A percentile compares a stretch with the other conserved stretches of the same genome.
These are phyloP conservation scores for Zygotorulaspora florentina DNA, from an alignment of 805 yeast genomes.

Conservation along the genomic window DNA sequence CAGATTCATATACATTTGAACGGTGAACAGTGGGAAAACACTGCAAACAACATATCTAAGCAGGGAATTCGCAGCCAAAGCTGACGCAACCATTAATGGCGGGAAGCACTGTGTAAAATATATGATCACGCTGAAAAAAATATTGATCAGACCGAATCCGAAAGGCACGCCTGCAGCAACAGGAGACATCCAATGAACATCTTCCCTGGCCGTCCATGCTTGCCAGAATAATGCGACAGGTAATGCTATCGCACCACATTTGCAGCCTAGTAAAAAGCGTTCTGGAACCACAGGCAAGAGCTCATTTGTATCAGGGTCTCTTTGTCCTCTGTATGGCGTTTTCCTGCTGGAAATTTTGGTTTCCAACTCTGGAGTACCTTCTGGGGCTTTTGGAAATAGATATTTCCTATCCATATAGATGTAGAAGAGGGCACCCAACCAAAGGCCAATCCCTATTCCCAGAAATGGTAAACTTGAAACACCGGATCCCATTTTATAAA, in stretches of 20 bases:
- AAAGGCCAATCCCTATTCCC: constrained; percentile 66
- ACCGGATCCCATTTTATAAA: constrained; percentile 55
- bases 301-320: constrained; percentile 47
- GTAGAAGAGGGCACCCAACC: constrained; percentile 51
- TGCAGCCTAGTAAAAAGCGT: constrained; percentile 52
- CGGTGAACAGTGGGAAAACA: constrained; percentile 79
- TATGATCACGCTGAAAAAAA: constrained; percentile 65
- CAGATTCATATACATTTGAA: constrained; percentile 73
- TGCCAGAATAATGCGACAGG: constrained; percentile 75
- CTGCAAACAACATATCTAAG: constrained; percentile 71
- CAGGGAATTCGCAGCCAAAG: constrained; percentile 82
- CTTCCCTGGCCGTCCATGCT: constrained; percentile 64
- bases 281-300: constrained; percentile 56
- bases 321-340: constrained; percentile 42
- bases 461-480: constrained; percentile 65
- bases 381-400: constrained; percentile 54
- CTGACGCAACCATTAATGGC: constrained; percentile 76
- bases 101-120: constrained; percentile 72
- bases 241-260: constrained; percentile 61
- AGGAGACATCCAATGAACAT: constrained; percentile 75
- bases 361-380: constrained; percentile 50
- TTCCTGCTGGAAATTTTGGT: constrained; percentile 32
- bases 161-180: constrained; percentile 72
- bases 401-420: constrained; percentile 44
- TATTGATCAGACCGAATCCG: constrained; percentile 68